phyloP scores from a whole-genome alignment of 2,329 filamentous ascomycete genomes.

The Apiospora sp. region DNA sequence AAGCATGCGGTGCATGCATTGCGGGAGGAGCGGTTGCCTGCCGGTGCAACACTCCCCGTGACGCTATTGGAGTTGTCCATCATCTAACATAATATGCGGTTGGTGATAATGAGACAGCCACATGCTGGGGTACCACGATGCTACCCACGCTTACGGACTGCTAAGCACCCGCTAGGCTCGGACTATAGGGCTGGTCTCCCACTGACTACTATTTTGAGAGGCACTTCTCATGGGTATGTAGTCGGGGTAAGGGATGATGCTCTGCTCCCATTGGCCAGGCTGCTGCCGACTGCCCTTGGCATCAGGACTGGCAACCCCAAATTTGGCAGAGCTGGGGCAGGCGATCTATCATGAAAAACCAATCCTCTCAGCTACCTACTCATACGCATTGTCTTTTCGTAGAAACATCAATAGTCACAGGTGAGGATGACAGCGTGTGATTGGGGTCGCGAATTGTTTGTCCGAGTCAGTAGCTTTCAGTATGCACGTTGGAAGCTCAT shows the following conservation, averaged over 20 bases:
- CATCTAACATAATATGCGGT: not conserved
- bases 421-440: not conserved
- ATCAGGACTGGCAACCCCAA: not conserved
- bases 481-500: not conserved
- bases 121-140: not conserved
- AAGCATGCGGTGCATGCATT: not conserved
- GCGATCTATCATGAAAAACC: not conserved
- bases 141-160: not conserved
- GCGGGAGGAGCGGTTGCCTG: not conserved
- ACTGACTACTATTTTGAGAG: not conserved
- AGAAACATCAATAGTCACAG: not conserved
- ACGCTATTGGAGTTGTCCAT: not conserved
- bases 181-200: not conserved
- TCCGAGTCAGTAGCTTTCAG: not conserved
- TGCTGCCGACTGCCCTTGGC: slow-evolving; percentile 2
- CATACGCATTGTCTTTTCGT: not conserved
- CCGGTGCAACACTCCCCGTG: not conserved
- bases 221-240: not conserved
- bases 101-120: not conserved
- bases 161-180: not conserved
- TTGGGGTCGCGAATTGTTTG: not conserved
- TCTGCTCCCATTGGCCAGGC: not conserved
- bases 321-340: not conserved
- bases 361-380: not conserved
- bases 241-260: not conserved